These are phyloP conservation scores for Metarhizium brunneum DNA, from an alignment of 2,329 filamentous ascomycete genomes.

Conservation along the genomic window DNA sequence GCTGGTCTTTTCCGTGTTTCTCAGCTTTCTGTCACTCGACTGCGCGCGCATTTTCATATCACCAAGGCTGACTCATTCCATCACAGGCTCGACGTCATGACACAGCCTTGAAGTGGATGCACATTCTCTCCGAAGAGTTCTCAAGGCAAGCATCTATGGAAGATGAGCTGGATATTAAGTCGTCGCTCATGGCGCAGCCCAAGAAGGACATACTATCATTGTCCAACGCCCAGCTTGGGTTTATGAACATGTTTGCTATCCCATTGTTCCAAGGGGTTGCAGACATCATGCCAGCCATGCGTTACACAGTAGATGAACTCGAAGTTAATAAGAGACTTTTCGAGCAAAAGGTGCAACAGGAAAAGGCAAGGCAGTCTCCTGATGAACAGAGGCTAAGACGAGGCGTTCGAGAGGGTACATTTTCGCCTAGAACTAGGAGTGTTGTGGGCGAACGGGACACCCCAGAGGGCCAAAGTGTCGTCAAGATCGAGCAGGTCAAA, in stretches of 20 bases:
- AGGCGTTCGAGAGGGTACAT: slow-evolving; percentile 29
- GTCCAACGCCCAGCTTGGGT: slow-evolving; percentile 81
- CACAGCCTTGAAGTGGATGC: slow-evolving; percentile 80
- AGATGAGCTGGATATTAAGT: slow-evolving; percentile 73
- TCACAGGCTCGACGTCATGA: slow-evolving; percentile 72
- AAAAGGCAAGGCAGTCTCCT: slow-evolving; percentile 38
- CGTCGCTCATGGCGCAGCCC: slow-evolving; percentile 77
- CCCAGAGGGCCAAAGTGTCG: slow-evolving; percentile 12
- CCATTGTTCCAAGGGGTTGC: slow-evolving; percentile 85
- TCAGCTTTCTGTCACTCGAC: neutral
- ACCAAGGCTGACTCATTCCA: neutral
- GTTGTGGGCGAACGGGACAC: slow-evolving; percentile 22
- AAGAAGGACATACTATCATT: slow-evolving; percentile 76
- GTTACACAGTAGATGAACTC: slow-evolving; percentile 76
- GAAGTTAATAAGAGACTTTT: slow-evolving; percentile 68
- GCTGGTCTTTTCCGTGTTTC: neutral
- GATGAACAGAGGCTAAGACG: slow-evolving; percentile 29
- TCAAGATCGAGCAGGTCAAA: slow-evolving; percentile 10
- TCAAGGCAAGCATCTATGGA: slow-evolving; percentile 91
- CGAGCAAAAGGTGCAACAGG: slow-evolving; percentile 55
- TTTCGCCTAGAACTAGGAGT: slow-evolving; percentile 37
- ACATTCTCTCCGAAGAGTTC: slow-evolving; percentile 92
- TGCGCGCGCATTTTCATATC: neutral
- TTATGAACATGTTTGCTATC: slow-evolving; percentile 93
- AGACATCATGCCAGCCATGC: slow-evolving; percentile 76